These are phyloP conservation scores for Kluyveromyces nonfermentans DNA, from an alignment of 805 yeast genomes.

Conservation along the genomic window DNA sequence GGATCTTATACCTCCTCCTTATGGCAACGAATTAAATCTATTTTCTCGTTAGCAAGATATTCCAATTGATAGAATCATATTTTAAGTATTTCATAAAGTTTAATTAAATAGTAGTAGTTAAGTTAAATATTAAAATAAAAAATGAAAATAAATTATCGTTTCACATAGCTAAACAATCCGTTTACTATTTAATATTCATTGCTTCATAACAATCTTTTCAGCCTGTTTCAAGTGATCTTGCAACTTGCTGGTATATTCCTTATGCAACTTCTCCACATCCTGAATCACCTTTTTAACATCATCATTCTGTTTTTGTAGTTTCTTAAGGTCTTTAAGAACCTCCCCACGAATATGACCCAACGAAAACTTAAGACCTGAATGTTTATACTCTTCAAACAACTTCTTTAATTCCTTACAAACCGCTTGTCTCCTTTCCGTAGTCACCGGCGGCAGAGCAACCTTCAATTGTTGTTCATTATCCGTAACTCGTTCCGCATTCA, in stretches of 20 bases:
- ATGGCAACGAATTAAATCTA: conserved; percentile 57
- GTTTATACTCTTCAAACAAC: conserved; percentile 54
- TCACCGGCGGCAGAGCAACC: conserved; percentile 66
- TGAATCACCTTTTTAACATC: conserved; percentile 43
- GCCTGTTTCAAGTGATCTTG: conserved; percentile 45
- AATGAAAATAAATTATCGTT: too few relatives aligned
- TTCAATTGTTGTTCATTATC: conserved; percentile 63
- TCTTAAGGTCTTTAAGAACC: conserved; percentile 46
- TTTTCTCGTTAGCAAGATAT: conserved; percentile 45
- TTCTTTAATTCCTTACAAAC: conserved; percentile 52
- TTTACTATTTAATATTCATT: neutral
- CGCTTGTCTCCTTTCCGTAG: conserved; percentile 54
- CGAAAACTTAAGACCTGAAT: conserved; percentile 39
- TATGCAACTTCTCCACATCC: conserved; percentile 63
- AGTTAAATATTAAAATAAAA: too few relatives aligned
- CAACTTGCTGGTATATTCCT: conserved; percentile 51
- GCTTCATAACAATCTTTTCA: conserved; percentile 36
- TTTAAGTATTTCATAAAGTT: neutral
- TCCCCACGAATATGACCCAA: conserved; percentile 50
- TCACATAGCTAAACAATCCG: too few relatives aligned
- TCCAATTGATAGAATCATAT: conserved; percentile 7
- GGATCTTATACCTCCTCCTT: conserved; percentile 73
- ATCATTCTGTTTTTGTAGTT: conserved; percentile 43
- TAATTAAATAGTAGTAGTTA: too few relatives aligned
- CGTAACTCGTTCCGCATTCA: conserved; percentile 74